Evolutionary conservation across 2,329 filamentous ascomycete genomes (phyloP), one percentile per base, ranked within the genome.

Genomic region (Leptographium flavum): DNA sequence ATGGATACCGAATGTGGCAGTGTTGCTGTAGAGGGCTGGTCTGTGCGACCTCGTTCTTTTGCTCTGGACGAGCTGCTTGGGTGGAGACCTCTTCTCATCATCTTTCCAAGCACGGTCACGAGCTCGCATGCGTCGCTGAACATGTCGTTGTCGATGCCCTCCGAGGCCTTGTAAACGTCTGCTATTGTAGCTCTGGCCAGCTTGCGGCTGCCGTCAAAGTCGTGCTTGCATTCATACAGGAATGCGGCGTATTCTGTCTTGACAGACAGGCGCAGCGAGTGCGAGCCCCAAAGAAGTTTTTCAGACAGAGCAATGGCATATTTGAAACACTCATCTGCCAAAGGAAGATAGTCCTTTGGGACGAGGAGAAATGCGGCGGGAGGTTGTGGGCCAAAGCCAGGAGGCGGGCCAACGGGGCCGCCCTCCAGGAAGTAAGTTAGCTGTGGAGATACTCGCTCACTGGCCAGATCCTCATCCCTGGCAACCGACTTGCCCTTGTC

Each of bases 181-280:
- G 83, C 74, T 49, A 96, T 92, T 3, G 88, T 86, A 32, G 80
- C 73, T 55, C 85, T 82, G 11, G 92, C 90, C 14, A 95, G 63
- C 45, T 75, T 74, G 28, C 88, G 74, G 43, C 86, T 87, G 31
- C 70, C 77, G 21, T 88, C 80, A 39, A 75, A 70, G 54, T 96
- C 87, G 58, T 92, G 86, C 3, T 86, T 71, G 57, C 90, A 96
- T 58, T 96, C 92, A 67, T 90, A 95, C 1, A 95, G 67, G 59
- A 95, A 98, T 0, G 88, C 88, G 14, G 84, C 79, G 59, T 93
- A 93, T 60, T 98, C 92, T 1, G 94, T 82, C 56, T 92, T 92
- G 43, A 94, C 82, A 0, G 86, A 93, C 0, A 98, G 68, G 1
- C 90, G 81, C 15, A 98, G 67, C 0, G 92, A 92, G 58, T 96